Evolutionary conservation across 2,329 filamentous ascomycete genomes (phyloP).

Genomic region (Chaetomium globosum): DNA sequence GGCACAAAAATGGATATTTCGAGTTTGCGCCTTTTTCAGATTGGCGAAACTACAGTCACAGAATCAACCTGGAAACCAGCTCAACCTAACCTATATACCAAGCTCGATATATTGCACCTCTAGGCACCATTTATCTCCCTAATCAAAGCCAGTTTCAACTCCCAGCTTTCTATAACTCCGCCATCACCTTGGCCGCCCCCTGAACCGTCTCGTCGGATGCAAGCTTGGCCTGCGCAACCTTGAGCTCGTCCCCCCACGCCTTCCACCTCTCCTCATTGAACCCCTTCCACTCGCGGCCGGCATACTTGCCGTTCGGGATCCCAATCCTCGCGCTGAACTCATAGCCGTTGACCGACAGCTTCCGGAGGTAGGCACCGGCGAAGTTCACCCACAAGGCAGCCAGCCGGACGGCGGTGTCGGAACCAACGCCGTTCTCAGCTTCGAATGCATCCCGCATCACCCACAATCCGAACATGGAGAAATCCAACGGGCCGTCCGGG

Average conservation of each 20-base stretch:
- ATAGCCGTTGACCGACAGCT: slow-evolving; percentile 23
- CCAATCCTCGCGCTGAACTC: slow-evolving; percentile 31
- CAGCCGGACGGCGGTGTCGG: slow-evolving; percentile 31
- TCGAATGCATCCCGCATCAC: slow-evolving; percentile 39
- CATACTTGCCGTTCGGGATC: slow-evolving; percentile 31
- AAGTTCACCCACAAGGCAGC: slow-evolving; percentile 37
- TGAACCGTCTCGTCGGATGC: slow-evolving; percentile 4
- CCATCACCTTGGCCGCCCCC: slow-evolving; percentile 15
- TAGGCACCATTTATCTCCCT: background rate
- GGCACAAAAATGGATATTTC: too few species aligned
- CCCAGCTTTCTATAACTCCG: background rate
- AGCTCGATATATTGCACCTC: background rate
- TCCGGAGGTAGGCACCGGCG: slow-evolving; percentile 29
- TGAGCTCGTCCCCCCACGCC: slow-evolving; percentile 36
- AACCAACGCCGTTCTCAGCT: slow-evolving; percentile 6
- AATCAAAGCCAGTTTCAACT: background rate
- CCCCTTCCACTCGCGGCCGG: slow-evolving; percentile 36
- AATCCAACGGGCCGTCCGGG: slow-evolving; percentile 33
- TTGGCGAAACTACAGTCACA: background rate
- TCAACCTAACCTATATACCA: background rate
- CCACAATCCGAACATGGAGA: slow-evolving; percentile 40
- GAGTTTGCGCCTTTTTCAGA: too few species aligned
- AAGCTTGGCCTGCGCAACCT: slow-evolving; percentile 9
- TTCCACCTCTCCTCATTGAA: slow-evolving; percentile 38
- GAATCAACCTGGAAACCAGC: background rate